phyloP scores from a whole-genome alignment of 805 yeast species.

The Metahyphopichia silvanorum region DNA sequence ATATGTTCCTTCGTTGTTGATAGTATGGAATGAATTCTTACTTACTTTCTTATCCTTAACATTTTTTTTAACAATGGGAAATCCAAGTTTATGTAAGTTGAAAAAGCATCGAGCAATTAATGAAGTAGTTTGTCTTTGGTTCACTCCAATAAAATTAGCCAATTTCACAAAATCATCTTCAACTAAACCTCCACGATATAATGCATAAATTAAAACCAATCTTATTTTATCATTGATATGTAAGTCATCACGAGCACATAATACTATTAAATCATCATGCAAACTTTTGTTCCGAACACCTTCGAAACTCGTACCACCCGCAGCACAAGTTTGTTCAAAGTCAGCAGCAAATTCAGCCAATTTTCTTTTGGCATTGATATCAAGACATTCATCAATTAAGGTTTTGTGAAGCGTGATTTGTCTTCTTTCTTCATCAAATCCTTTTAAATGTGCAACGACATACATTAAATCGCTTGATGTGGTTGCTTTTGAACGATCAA shows the following conservation, averaged over 20 bases:
- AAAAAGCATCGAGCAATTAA: slow-evolving; percentile 52
- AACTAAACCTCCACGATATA: slow-evolving; percentile 79
- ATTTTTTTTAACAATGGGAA: slow-evolving; percentile 45
- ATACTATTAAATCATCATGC: slow-evolving; percentile 57
- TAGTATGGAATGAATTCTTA: slow-evolving; percentile 55
- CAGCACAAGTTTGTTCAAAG: slow-evolving; percentile 78
- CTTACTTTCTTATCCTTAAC: slow-evolving; percentile 41
- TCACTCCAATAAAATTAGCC: slow-evolving; percentile 49
- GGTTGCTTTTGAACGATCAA: slow-evolving; percentile 62
- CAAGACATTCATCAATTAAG: slow-evolving; percentile 63
- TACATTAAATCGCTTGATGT: slow-evolving; percentile 70
- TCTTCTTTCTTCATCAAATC: slow-evolving; percentile 64
- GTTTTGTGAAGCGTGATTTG: slow-evolving; percentile 58
- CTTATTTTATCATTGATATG: slow-evolving; percentile 70
- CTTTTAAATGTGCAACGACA: slow-evolving; percentile 67
- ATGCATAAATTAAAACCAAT: slow-evolving; percentile 66
- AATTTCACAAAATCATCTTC: slow-evolving; percentile 71
- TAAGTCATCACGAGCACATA: slow-evolving; percentile 48
- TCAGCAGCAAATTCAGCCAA: slow-evolving; percentile 71
- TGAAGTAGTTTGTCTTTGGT: slow-evolving; percentile 46
- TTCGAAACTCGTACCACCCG: slow-evolving; percentile 66
- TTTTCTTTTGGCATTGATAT: slow-evolving; percentile 52
- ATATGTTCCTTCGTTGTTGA: slow-evolving; percentile 48
- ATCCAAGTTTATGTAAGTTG: slow-evolving; percentile 51
- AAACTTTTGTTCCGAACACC: slow-evolving; percentile 59